A percentile compares a stretch with the other conserved stretches of the same genome.
Evolutionary conservation across 2,329 filamentous ascomycete genomes (phyloP).

Genomic region (Drechslerella dactyloides): DNA sequence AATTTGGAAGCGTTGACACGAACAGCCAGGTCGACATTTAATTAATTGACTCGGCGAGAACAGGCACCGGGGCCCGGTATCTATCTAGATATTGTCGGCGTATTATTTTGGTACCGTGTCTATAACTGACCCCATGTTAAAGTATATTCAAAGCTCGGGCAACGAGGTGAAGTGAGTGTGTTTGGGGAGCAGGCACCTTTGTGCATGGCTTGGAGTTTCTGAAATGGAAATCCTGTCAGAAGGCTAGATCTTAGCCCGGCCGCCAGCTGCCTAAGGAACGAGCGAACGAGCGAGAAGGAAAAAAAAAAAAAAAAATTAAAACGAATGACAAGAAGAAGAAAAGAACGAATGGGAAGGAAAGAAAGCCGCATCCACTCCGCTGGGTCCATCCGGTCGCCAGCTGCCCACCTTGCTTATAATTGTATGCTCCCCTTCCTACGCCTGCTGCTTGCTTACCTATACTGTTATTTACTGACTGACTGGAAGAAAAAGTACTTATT

Average conservation of each 20-base stretch:
- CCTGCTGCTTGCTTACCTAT: too few species aligned
- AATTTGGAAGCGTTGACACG: conserved; percentile 2
- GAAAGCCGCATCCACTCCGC: background rate
- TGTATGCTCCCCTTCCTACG: background rate
- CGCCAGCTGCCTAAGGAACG: background rate
- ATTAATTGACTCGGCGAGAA: conserved; percentile 19
- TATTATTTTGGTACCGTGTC: background rate
- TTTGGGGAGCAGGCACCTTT: background rate
- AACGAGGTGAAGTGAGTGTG: background rate
- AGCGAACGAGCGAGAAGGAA: background rate
- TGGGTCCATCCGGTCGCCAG: background rate
- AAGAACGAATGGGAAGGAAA: too few species aligned
- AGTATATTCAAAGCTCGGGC: too few species aligned
- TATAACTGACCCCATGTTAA: background rate
- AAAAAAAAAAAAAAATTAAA: background rate
- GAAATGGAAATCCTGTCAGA: conserved; percentile 1
- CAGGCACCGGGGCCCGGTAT: background rate
- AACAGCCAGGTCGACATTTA: too few species aligned
- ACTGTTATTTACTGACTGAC: too few species aligned
- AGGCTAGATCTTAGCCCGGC: conserved; percentile 3
- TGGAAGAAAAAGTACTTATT: too few species aligned
- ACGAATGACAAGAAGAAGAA: background rate
- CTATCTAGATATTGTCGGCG: background rate
- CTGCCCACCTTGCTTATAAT: background rate
- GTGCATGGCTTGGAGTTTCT: conserved; percentile 6